Evolutionary conservation across 805 yeast genomes (phyloP).

Genomic region (Starmerella bacillaris): DNA sequence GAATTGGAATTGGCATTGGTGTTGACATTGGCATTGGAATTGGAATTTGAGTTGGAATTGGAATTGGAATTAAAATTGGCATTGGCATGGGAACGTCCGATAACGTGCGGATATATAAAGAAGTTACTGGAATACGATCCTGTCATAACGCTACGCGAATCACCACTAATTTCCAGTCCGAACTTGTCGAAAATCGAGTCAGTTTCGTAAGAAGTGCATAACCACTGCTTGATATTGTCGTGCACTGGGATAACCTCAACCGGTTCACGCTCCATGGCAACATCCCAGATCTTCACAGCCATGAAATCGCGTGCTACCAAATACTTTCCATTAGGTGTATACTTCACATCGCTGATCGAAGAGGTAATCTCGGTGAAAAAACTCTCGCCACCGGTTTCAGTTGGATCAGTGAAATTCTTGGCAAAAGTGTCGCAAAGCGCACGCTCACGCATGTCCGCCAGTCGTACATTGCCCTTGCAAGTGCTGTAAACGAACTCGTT

Average conservation of each 20-base stretch:
- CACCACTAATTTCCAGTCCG: conserved; percentile 90
- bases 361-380: conserved; percentile 95
- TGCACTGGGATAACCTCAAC: conserved; percentile 87
- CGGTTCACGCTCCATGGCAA: conserved; percentile 91
- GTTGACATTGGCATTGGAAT: neutral
- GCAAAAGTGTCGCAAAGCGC: conserved; percentile 86
- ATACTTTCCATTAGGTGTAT: conserved; percentile 79
- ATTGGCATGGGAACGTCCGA: conserved; percentile 5
- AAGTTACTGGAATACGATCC: conserved; percentile 95
- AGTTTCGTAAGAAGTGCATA: conserved; percentile 94
- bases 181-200: conserved; percentile 97
- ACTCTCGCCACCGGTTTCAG: conserved; percentile 82
- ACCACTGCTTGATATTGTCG: conserved; percentile 77
- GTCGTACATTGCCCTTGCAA: conserved; percentile 85
- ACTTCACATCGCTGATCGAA: conserved; percentile 82
- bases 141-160: conserved; percentile 79
- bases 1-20: conserved; percentile 1
- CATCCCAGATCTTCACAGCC: conserved; percentile 96
- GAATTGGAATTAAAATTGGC: too few relatives aligned
- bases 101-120: conserved; percentile 82
- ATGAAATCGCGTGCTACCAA: conserved; percentile 93
- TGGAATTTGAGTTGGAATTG: neutral
- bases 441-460: conserved; percentile 90
- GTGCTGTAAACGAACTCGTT: conserved; percentile 89
- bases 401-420: conserved; percentile 67